Evolutionary conservation across 2,329 filamentous ascomycete species (phyloP).

Genomic region (Colletotrichum sp.): DNA sequence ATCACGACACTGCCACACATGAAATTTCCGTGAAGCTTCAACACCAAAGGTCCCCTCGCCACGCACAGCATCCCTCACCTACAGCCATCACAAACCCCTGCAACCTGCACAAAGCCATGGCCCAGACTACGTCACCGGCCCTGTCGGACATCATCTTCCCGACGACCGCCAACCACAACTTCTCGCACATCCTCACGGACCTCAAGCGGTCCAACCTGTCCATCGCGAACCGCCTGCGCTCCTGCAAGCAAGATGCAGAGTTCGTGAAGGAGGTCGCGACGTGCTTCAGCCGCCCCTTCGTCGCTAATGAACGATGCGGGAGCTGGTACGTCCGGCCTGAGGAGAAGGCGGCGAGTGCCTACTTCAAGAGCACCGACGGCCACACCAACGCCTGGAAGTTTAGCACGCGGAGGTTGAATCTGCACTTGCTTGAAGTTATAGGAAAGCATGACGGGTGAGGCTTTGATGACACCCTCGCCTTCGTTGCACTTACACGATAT

Average conservation of each 20-base stretch:
- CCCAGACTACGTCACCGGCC: conserved; percentile 8
- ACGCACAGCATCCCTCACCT: not conserved
- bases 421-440: conserved; percentile 77
- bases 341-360: conserved; percentile 74
- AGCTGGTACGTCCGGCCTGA: conserved; percentile 86
- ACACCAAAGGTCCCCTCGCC: not conserved
- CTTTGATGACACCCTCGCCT: no score
- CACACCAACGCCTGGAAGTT: conserved; percentile 92
- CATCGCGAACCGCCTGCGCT: conserved; percentile 80
- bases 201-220: conserved; percentile 79
- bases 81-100: not conserved
- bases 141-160: conserved; percentile 54
- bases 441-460: conserved; percentile 69
- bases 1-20: not conserved
- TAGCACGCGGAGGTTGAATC: conserved; percentile 81
- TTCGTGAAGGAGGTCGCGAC: conserved; percentile 71
- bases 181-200: conserved; percentile 72
- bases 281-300: conserved; percentile 67
- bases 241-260: conserved; percentile 75
- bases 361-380: conserved; percentile 98
- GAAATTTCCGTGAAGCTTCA: not conserved
- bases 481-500: not conserved
- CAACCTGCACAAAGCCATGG: not conserved
- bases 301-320: conserved; percentile 94
- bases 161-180: conserved; percentile 60